Base-by-base conservation (phyloP, 1,284 basidiomycete genomes). In the Malassezia restricta region DNA sequence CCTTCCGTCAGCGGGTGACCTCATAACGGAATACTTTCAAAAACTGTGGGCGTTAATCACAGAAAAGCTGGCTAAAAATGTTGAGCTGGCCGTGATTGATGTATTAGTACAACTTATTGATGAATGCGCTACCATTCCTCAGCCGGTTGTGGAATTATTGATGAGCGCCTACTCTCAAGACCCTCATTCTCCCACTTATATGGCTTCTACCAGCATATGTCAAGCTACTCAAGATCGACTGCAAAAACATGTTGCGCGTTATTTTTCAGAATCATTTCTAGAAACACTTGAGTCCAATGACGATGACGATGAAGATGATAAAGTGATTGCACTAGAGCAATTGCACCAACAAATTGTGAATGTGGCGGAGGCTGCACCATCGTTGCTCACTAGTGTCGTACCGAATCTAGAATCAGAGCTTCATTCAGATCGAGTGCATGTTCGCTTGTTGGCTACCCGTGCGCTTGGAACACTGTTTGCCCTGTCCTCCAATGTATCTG, bases 401-500 rank as follows among this genome's bases (percentile, higher is more conserved):
- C 92, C 92, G 0, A 84, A 90, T 54, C 80, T 99, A 11, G 91
- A 94, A 73, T 86, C 89, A 64, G 89, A 95, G 69, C 78, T 96
- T 5, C 80, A 82, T 14, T 82, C 85, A 0, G 85, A 88, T 56
- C 82, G 88, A 40, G 74, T 82, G 0, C 78, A 81, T 39, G 76
- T 92, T 1, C 81, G 92, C 15, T 71, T 82, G 5, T 79, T 90
- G 54, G 87, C 86, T 3, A 89, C 87, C 0, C 80, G 85, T 59
- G 84, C 83, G 0, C 78, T 98, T 0, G 92, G 90, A 0, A 81
- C 84, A 56, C 92, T 99, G 84, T 91, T 88, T 69, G 82, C 83
- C 0, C 60, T 66, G 40, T 54, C 58, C 1, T 51, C 57, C 14
- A 51, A 38, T 14, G 59, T 51, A 9, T 58, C 51, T 28, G 56